These are phyloP conservation scores for Eimeria tenella DNA, from an alignment of 169 alveolate species.

Conservation along the genomic window DNA sequence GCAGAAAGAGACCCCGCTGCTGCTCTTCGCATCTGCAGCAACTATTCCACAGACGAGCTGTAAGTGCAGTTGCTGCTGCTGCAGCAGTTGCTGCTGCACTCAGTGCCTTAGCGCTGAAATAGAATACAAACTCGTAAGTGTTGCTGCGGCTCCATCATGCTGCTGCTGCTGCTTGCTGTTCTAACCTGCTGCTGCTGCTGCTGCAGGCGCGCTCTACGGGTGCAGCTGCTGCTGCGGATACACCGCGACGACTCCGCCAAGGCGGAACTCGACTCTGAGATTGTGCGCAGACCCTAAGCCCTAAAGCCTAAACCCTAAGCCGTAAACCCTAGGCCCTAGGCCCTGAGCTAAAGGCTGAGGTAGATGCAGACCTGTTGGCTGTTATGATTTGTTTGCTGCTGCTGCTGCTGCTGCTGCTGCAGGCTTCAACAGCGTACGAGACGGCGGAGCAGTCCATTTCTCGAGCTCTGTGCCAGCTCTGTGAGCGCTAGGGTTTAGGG, in stretches of 20 bases:
- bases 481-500: background rate
- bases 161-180: background rate
- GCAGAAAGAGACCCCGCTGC: background rate
- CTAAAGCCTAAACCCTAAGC: background rate
- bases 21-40: background rate
- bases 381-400: background rate
- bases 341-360: background rate
- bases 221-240: slow-evolving; percentile 35
- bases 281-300: background rate
- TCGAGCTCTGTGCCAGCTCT: slow-evolving; percentile 14
- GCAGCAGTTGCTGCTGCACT: background rate
- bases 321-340: background rate
- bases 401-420: slow-evolving; percentile 35
- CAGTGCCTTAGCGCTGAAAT: no score
- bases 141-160: background rate
- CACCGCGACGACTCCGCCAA: slow-evolving; percentile 23
- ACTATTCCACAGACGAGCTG: background rate
- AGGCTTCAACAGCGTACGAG: background rate
- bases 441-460: slow-evolving; percentile 25
- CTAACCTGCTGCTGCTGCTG: background rate
- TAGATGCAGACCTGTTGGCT: background rate
- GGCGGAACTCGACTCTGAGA: background rate
- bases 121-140: no score
- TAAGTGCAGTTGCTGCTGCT: background rate
- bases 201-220: slow-evolving; percentile 22